phyloP scores from a whole-genome alignment of 2,329 filamentous ascomycete species.

The Hypoxylon sp. region DNA sequence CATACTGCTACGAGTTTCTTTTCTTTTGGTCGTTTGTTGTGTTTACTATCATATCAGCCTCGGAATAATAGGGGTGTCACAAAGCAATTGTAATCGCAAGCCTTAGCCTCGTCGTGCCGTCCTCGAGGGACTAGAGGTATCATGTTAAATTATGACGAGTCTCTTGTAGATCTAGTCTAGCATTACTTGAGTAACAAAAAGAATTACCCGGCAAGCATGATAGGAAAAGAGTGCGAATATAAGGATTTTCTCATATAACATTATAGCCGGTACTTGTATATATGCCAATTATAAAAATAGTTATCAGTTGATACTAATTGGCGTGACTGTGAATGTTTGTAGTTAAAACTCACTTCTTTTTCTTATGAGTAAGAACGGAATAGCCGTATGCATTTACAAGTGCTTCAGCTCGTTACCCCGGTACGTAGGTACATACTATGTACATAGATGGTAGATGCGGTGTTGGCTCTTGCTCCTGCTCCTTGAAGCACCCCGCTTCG shows the following conservation, averaged over 20 bases:
- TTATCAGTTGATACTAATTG: background rate
- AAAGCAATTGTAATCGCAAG: background rate
- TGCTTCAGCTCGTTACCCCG: background rate
- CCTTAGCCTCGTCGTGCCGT: background rate
- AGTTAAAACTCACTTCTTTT: background rate
- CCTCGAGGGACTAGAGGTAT: background rate
- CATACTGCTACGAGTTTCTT: no score
- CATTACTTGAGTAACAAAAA: no score
- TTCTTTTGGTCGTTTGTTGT: no score
- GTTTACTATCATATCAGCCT: no score
- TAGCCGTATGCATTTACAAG: background rate
- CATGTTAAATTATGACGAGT: background rate
- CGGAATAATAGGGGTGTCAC: background rate
- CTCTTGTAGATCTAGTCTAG: background rate
- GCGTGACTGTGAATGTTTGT: background rate
- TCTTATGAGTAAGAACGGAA: background rate
- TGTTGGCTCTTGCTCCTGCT: background rate
- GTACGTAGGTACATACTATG: background rate
- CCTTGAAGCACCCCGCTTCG: conserved; percentile 21
- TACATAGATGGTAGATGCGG: no score
- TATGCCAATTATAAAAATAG: no score
- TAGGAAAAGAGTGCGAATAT: no score
- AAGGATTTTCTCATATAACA: no score
- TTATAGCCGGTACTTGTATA: no score
- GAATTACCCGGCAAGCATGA: no score